Conservation (phyloP, 768 basidiomycete genomes). For the Panaeolus papilionaceus region DNA sequence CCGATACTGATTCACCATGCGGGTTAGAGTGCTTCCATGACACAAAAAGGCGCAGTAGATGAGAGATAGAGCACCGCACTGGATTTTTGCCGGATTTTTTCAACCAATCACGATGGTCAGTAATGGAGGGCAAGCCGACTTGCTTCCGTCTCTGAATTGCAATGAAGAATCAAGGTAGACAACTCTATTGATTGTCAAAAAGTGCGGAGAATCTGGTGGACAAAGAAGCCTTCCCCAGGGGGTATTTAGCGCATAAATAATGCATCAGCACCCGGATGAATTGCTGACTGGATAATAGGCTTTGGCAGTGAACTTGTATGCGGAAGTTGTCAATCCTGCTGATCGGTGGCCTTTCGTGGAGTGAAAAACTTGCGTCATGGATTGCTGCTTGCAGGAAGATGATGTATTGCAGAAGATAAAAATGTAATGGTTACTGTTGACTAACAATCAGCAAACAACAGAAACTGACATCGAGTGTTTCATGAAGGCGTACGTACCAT, state of each 20-base stretch:
- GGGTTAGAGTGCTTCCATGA: neutral
- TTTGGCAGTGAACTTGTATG: no score
- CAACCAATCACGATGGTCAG: constrained; percentile 8
- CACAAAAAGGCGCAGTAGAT: neutral
- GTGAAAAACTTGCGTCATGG: neutral
- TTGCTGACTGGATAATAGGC: neutral
- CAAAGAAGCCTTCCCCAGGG: constrained; percentile 5
- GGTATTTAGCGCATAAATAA: constrained; percentile 25
- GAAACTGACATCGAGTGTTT: neutral
- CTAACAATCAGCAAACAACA: neutral
- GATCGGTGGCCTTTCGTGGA: neutral
- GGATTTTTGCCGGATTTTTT: constrained; percentile 23
- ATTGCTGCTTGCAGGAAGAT: neutral
- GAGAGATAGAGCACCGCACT: neutral
- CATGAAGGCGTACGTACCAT: neutral
- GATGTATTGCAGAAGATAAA: neutral
- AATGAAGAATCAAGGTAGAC: constrained; percentile 2
- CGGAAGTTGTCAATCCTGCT: neutral
- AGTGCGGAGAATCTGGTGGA: constrained; percentile 5
- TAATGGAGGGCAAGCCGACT: constrained; percentile 27
- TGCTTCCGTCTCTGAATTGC: constrained; percentile 23
- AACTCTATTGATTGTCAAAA: constrained; percentile 2
- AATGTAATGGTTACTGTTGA: neutral
- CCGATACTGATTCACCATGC: neutral
- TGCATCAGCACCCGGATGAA: constrained; percentile 26